Evolutionary conservation across 306 rosid genomes (phyloP).

Genomic region (Herpetospermum pedunculosum): DNA sequence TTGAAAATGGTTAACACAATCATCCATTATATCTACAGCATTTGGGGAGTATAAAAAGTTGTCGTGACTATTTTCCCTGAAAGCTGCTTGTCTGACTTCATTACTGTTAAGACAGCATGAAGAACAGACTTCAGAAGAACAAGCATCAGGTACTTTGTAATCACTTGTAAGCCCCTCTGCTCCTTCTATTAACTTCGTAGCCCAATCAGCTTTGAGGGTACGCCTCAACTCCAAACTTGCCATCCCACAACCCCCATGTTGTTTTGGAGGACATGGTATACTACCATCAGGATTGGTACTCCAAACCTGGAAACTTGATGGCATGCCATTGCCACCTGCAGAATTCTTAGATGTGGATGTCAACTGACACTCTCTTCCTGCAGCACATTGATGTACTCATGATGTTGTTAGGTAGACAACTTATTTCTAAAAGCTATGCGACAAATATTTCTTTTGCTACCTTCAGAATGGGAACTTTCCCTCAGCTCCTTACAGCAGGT

Average conservation of each 20-base stretch:
- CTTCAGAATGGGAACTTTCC: constrained; percentile 19
- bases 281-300: constrained; percentile 24
- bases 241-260: constrained; percentile 38
- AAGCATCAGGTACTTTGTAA: constrained; percentile 11
- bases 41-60: constrained; percentile 27
- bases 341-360: constrained; percentile 6
- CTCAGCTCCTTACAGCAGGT: constrained; percentile 44
- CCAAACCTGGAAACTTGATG: constrained; percentile 19
- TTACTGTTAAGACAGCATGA: constrained; percentile 19
- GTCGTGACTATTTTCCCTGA: constrained; percentile 18
- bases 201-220: constrained; percentile 22
- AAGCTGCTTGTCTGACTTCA: constrained; percentile 27
- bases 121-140: constrained; percentile 21
- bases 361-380: constrained; percentile 13
- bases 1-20: constrained; percentile 28
- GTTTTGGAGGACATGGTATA: constrained; percentile 40
- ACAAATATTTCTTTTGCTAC: constrained; percentile 11
- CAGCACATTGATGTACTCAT: background rate
- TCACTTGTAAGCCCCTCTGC: constrained; percentile 23
- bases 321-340: background rate
- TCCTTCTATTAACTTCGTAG: constrained; percentile 12
- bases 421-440: constrained; percentile 15
- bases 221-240: constrained; percentile 22
- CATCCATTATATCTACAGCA: constrained; percentile 14
- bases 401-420: constrained; percentile 5